These are phyloP conservation scores for Lepidium didymum DNA, from an alignment of 345 rosid genomes.

Conservation along the genomic window DNA sequence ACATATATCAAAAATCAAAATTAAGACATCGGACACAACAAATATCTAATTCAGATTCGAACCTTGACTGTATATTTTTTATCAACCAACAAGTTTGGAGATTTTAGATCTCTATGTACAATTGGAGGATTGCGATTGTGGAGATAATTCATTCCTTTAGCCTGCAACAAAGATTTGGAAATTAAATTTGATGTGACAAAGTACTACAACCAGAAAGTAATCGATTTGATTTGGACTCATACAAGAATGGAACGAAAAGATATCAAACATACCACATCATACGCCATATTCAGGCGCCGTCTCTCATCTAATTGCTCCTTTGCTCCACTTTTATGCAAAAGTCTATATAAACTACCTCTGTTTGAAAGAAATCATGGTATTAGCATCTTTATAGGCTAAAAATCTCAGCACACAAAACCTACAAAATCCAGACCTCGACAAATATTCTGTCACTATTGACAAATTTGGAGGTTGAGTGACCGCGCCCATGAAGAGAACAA, in stretches of 20 bases:
- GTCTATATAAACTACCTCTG: conserved; percentile 98
- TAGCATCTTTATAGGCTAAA: not conserved
- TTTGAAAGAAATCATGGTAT: conserved; percentile 23
- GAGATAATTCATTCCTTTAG: conserved; percentile 99
- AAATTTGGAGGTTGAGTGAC: conserved; percentile 95
- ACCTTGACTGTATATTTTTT: conserved; percentile 91
- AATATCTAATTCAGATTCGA: not conserved
- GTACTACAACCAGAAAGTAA: not conserved
- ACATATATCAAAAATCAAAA: not conserved
- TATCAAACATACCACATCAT: conserved; percentile 75
- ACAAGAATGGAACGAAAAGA: not conserved
- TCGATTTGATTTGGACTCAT: not conserved
- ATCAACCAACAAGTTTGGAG: conserved; percentile 97
- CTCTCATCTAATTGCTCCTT: conserved; percentile 84
- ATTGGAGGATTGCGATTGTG: conserved; percentile 91
- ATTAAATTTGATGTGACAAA: not conserved
- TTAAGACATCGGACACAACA: not conserved
- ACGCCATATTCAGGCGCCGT: conserved; percentile 93
- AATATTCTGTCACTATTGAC: conserved; percentile 96
- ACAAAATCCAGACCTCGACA: conserved; percentile 60
- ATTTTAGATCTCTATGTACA: conserved; percentile 95
- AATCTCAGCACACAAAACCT: not conserved
- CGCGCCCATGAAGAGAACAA: conserved; percentile 99
- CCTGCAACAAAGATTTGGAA: conserved; percentile 40
- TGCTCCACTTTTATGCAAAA: conserved; percentile 83